These are phyloP conservation scores for Sporothrix brasiliensis DNA, from an alignment of 2,329 filamentous ascomycete genomes.

Conservation along the genomic window DNA sequence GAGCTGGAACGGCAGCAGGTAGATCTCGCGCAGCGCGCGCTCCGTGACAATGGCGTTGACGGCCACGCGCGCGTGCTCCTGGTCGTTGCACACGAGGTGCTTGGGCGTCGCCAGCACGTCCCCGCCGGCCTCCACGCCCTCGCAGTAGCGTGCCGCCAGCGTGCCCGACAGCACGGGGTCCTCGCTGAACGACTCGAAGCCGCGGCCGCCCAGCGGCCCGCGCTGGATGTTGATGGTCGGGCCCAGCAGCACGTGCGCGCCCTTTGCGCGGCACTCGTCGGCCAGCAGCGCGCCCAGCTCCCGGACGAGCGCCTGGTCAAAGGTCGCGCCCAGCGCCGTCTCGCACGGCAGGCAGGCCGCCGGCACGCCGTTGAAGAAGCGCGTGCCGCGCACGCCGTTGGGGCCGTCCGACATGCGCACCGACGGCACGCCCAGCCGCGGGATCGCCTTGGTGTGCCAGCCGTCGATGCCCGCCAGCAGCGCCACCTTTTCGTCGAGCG, in stretches of 20 bases:
- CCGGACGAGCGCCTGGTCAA: conserved; percentile 65
- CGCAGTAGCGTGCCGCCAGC: conserved; percentile 43
- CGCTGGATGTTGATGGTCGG: conserved; percentile 54
- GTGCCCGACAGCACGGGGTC: conserved; percentile 47
- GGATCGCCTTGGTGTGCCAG: conserved; percentile 43
- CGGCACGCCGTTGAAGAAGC: conserved; percentile 46
- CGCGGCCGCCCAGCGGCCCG: conserved; percentile 46
- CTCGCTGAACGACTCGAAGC: conserved; percentile 47
- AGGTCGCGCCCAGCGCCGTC: conserved; percentile 62
- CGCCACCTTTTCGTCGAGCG: conserved; percentile 30
- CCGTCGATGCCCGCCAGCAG: conserved; percentile 39
- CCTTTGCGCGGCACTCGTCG: conserved; percentile 66
- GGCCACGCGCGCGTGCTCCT: conserved; percentile 45
- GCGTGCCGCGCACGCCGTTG: conserved; percentile 43
- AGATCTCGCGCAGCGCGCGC: conserved; percentile 48
- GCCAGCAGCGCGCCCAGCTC: conserved; percentile 68
- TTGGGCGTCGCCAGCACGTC: conserved; percentile 47
- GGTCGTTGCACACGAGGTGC: conserved; percentile 49
- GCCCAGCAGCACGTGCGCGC: conserved; percentile 68
- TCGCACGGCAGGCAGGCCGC: conserved; percentile 51
- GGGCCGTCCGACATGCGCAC: conserved; percentile 44
- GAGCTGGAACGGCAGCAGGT: conserved; percentile 47
- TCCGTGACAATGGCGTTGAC: conserved; percentile 46
- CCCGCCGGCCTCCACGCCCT: conserved; percentile 44
- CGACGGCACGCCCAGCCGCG: conserved; percentile 41